A percentile compares a stretch with the other conserved stretches of the same genome.
Evolutionary conservation across 805 yeast genomes (phyloP).

Genomic region (Saturnispora serradocipensis): DNA sequence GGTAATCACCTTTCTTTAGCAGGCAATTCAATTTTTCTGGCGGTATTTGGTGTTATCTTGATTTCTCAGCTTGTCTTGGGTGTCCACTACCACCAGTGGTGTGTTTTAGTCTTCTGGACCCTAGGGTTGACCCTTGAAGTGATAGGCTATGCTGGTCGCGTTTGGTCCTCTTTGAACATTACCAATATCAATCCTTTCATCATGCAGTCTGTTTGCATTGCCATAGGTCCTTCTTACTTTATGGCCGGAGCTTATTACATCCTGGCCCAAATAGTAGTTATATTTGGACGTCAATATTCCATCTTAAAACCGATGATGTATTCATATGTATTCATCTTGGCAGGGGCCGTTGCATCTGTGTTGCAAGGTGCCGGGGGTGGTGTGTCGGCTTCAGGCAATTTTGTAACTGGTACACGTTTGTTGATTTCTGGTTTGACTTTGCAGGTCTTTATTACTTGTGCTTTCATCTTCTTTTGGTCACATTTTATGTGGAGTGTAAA

Average conservation of each 20-base stretch:
- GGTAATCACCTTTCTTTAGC: background rate
- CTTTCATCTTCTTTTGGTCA: background rate
- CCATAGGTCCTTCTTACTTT: constrained; percentile 66
- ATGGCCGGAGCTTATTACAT: constrained; percentile 70
- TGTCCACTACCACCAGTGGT: background rate
- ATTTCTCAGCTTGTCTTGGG: background rate
- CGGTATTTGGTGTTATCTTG: background rate
- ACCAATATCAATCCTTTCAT: constrained; percentile 32
- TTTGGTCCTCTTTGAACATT: constrained; percentile 30
- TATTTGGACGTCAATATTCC: constrained; percentile 47
- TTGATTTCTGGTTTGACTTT: background rate
- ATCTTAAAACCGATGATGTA: constrained; percentile 41
- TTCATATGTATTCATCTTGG: constrained; percentile 48
- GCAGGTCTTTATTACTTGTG: background rate
- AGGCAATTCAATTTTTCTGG: background rate
- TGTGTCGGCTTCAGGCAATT: background rate
- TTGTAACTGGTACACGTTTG: background rate
- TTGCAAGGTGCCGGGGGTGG: background rate
- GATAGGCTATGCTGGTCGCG: constrained; percentile 53
- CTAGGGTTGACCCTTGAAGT: background rate
- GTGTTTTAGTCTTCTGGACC: background rate
- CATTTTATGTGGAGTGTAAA: background rate
- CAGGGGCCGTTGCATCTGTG: constrained; percentile 44
- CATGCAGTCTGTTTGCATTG: constrained; percentile 52
- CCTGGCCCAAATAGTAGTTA: constrained; percentile 48